phyloP scores from a whole-genome alignment of 345 rosid genomes.

The Orychophragmus violaceus region DNA sequence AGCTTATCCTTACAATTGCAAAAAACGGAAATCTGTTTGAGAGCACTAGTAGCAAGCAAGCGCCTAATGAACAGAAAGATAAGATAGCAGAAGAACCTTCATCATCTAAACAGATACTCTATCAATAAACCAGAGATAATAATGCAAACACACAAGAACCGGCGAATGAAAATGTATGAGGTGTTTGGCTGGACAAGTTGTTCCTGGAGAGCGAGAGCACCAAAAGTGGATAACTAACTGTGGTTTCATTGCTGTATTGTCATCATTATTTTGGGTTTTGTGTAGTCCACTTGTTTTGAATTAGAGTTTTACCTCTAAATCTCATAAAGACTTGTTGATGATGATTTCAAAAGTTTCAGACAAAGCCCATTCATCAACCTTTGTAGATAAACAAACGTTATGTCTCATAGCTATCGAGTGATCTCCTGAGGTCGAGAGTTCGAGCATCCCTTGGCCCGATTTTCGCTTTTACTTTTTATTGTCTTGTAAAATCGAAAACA shows the following conservation, averaged over 20 bases:
- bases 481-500: no score
- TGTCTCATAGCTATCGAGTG: slow-evolving; percentile 83
- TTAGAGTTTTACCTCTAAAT: neutral
- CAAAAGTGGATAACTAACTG: neutral
- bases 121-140: slow-evolving; percentile 12
- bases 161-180: neutral
- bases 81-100: slow-evolving; percentile 19
- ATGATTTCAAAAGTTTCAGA: neutral
- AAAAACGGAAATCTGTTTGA: slow-evolving; percentile 59
- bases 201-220: slow-evolving; percentile 1
- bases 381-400: no score
- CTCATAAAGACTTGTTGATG: neutral
- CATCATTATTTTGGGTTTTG: slow-evolving; percentile 21
- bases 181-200: neutral
- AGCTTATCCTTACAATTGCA: slow-evolving; percentile 69
- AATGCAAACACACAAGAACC: slow-evolving; percentile 10
- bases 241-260: slow-evolving; percentile 9
- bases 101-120: slow-evolving; percentile 22
- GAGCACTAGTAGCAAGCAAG: slow-evolving; percentile 30
- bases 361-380: neutral
- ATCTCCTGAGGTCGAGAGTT: slow-evolving; percentile 99
- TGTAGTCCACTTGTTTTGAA: slow-evolving; percentile 15
- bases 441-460: slow-evolving; percentile 93
- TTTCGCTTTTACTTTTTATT: neutral
- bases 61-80: slow-evolving; percentile 26